Conservation (phyloP, 1,284 basidiomycete species). For the Trichosporon ovoides region DNA sequence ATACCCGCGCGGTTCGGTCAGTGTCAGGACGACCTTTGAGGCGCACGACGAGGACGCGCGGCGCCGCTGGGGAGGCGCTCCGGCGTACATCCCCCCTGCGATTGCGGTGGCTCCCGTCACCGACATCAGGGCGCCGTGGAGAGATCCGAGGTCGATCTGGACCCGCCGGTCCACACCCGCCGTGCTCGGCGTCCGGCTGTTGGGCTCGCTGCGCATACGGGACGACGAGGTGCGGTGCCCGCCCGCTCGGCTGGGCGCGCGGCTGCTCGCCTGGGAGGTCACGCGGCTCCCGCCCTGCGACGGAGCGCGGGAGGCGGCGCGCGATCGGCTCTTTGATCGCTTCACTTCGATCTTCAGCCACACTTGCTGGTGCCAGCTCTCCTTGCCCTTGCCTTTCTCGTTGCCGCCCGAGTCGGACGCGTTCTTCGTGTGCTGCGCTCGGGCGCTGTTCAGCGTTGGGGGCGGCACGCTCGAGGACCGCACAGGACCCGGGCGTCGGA, state of each 20-base stretch:
- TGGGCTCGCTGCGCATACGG: neutral
- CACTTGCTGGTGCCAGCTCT: constrained; percentile 18
- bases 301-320: neutral
- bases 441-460: neutral
- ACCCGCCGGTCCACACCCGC: neutral
- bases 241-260: constrained; percentile 1
- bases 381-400: constrained; percentile 7
- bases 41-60: neutral
- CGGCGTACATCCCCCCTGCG: neutral
- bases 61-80: neutral
- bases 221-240: neutral
- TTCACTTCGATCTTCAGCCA: constrained; percentile 21
- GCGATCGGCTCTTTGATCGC: neutral
- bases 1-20: constrained; percentile 34
- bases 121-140: neutral
- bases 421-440: constrained; percentile 1
- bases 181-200: neutral
- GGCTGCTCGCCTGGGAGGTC: neutral
- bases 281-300: neutral
- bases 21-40: constrained; percentile 20
- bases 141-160: neutral
- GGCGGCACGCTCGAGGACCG: constrained; percentile 29
- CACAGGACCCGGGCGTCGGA: constrained; percentile 15
- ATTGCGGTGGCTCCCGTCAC: neutral
- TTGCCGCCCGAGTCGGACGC: neutral